Evolutionary conservation across 78 protist species (phyloP), one percentile per base, ranked within the genome.

Genomic region (Planoprotostelium fungivorum): DNA sequence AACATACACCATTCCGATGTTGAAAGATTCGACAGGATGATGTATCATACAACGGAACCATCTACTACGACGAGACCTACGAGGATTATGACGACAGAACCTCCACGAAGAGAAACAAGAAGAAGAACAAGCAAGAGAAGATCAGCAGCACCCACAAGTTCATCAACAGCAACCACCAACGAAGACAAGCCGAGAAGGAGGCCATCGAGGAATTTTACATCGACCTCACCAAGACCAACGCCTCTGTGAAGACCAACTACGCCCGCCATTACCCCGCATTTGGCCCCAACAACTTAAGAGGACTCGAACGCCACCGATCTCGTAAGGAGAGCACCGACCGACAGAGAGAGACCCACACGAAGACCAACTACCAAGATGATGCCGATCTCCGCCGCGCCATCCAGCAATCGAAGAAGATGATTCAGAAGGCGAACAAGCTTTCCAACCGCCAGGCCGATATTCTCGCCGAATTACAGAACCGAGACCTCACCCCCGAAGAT

Each of bases 401-500:
- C 73, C 73, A 51, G 16, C 31, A 51, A 16, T 51, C 73, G 5
- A 51, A 51, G 73, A 51, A 51, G 5, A 16, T 25, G 31, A 51
- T 51, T 16, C 73, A 51, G 73, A 51, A 16, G 73, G 73, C 73
- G 16, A 25, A 25, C 31, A 51, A 16, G 16, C 5, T 51, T 16
- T 51, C 73, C 73, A 51, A 16, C 5, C 5, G 73, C 5, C 73
- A 51, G 73, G 73, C 73, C 16, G 73, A 51, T 5, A 5, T 51
- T 5, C 5, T 51, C 31, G 73, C 73, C 83, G 94, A 92, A n/a
- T 29, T 92, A 0, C 90, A 90, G 34, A 92, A 88, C 63, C 86
- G 94, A 84, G 94, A 92, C 10, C 38, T 92, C 16, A 92, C 94
- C 1, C 94, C 94, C 35, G 94, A 92, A 35, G 94, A 92, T 37